Base-by-base conservation (phyloP, 1,139 yeast genomes). In the Geotrichum macrosporum region DNA sequence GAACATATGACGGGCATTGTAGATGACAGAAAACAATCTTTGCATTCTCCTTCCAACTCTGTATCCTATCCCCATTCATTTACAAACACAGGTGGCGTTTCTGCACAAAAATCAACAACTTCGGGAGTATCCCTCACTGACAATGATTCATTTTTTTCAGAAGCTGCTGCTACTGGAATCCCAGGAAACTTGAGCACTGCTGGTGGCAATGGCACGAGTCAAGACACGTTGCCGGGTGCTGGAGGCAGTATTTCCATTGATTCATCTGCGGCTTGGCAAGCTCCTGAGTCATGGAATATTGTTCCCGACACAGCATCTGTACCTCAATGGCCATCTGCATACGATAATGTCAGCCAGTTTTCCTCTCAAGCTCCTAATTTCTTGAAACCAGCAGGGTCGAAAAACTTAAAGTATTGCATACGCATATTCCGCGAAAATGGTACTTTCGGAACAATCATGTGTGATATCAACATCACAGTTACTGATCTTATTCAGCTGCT, bases 381-480 rank as follows among this genome's bases (percentile, higher is more conserved):
- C n/a, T n/a, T n/a, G n/a, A n/a, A n/a, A n/a, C n/a, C n/a, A n/a
- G n/a, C n/a, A n/a, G n/a, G n/a, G n/a, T n/a, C n/a, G n/a, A 37
- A 37, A 24, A 18, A 30, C 22, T 34, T 34, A 18, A 33, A 30
- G 35, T 47, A 34, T 59, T 77, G 77, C 50, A 72, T 86, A 35
- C 77, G 94, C 53, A 80, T 86, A 2, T 85, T 83, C 65, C 76
- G 82, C 50, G 84, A 80, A 48, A 94, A 86, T 60, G 85, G 84
- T 54, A 84, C 94, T 0, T 86, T 86, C 60, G 81, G 94, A 1
- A 86, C 95, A 0, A 71, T 86, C 4, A 74, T 85, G 20, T 81
- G 87, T 40, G 79, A 94, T 0, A 67, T 81, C 40, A 86, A 83
- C 50, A 83, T 89, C 3, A 79, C 94, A 0, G 86, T 89, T 0